Evolutionary conservation across 768 basidiomycete genomes (phyloP).

Genomic region (Boletus tomentosulus): DNA sequence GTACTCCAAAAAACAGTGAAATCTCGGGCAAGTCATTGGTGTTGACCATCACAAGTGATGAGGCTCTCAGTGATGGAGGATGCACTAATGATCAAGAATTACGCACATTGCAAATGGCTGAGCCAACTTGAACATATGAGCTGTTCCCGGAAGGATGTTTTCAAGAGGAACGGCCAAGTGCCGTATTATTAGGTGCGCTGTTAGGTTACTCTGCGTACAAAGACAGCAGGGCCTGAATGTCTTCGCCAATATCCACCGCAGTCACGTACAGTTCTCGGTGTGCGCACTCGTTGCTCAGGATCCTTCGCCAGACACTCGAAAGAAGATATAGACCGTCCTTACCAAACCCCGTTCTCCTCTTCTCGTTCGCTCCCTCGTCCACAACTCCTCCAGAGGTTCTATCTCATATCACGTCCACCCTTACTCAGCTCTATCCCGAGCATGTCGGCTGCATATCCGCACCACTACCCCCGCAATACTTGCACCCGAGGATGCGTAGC

Average conservation of each 20-base stretch:
- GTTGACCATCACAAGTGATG: too few relatives aligned
- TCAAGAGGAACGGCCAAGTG: too few relatives aligned
- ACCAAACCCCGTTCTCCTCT: slow-evolving; percentile 15
- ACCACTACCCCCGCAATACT: slow-evolving; percentile 32
- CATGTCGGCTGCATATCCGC: slow-evolving; percentile 64
- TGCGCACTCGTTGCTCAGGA: slow-evolving; percentile 16
- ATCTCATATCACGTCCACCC: slow-evolving; percentile 34
- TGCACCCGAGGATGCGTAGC: slow-evolving; percentile 4
- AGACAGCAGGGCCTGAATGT: neutral
- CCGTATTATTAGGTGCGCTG: too few relatives aligned
- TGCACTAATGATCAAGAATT: too few relatives aligned
- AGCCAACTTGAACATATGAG: too few relatives aligned
- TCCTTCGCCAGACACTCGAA: slow-evolving; percentile 7
- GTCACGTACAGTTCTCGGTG: slow-evolving; percentile 15
- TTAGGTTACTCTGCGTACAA: too few relatives aligned
- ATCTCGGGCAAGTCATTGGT: too few relatives aligned
- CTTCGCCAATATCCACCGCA: slow-evolving; percentile 4
- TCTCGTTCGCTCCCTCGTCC: slow-evolving; percentile 25
- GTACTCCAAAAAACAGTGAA: too few relatives aligned
- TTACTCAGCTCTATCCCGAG: slow-evolving; percentile 38
- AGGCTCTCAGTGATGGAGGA: too few relatives aligned
- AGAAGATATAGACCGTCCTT: neutral
- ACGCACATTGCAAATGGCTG: too few relatives aligned
- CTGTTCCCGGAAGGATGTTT: too few relatives aligned
- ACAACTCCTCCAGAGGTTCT: slow-evolving; percentile 25